Percentiles rank a stretch among this genome's conserved stretches.
Evolutionary conservation across 2,329 filamentous ascomycete species (phyloP).

Genomic region (Coniochaeta prunicola): DNA sequence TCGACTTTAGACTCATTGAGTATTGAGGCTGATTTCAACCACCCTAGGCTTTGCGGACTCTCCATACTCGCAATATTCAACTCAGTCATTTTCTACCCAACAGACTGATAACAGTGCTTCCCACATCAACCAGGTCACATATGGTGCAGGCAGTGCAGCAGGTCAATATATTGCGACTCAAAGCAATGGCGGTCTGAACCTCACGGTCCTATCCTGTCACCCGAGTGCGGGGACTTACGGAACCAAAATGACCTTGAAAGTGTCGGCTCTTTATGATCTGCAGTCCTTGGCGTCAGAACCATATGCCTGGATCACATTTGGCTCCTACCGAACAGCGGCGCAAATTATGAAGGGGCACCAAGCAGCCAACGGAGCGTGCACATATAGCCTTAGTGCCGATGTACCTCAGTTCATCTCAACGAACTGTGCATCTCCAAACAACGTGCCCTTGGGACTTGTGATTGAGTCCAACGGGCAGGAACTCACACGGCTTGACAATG

Average conservation of each 20-base stretch:
- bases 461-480: constrained; percentile 46
- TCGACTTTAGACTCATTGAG: neutral
- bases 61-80: constrained; percentile 44
- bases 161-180: constrained; percentile 59
- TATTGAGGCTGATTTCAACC: constrained; percentile 13
- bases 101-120: constrained; percentile 42
- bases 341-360: constrained; percentile 55
- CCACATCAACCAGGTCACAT: constrained; percentile 49
- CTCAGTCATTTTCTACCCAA: constrained; percentile 38
- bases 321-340: constrained; percentile 64
- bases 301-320: constrained; percentile 65
- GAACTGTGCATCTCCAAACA: constrained; percentile 35
- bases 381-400: constrained; percentile 66
- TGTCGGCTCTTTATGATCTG: constrained; percentile 70
- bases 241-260: constrained; percentile 64
- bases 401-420: constrained; percentile 56
- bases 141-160: constrained; percentile 54
- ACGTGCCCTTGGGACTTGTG: constrained; percentile 47
- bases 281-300: constrained; percentile 45
- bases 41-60: constrained; percentile 32
- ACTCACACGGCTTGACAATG: constrained; percentile 39
- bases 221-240: constrained; percentile 63
- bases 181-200: constrained; percentile 47
- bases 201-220: constrained; percentile 55
- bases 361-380: constrained; percentile 50